Evolutionary conservation across 768 basidiomycete genomes (phyloP).

Genomic region (Mycena chlorophos): DNA sequence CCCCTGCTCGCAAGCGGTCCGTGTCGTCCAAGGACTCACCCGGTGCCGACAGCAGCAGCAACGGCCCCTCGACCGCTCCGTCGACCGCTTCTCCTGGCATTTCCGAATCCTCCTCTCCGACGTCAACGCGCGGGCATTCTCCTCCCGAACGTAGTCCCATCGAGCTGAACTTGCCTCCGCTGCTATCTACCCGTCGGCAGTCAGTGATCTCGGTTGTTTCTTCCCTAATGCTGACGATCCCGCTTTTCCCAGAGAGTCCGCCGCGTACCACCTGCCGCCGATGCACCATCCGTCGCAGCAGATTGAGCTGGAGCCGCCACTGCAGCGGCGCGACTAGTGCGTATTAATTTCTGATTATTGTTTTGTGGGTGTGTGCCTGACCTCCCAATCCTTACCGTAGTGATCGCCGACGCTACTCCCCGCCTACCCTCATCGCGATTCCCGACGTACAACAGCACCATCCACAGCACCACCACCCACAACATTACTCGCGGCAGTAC

Average conservation of each 20-base stretch:
- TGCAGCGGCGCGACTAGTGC: not conserved
- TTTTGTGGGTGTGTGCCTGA: not conserved
- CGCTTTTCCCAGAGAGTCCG: not conserved
- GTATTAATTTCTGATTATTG: not conserved
- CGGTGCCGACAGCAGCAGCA: slow-evolving; percentile 46
- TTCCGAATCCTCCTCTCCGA: slow-evolving; percentile 72
- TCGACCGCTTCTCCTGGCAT: slow-evolving; percentile 61
- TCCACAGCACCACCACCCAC: slow-evolving; percentile 14
- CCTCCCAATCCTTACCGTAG: slow-evolving; percentile 27
- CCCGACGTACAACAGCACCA: slow-evolving; percentile 59
- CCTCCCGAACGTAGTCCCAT: slow-evolving; percentile 56
- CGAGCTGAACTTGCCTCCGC: slow-evolving; percentile 39
- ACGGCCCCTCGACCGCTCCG: slow-evolving; percentile 61
- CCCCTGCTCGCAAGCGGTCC: slow-evolving; percentile 70
- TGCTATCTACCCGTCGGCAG: slow-evolving; percentile 43
- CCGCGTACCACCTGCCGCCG: slow-evolving; percentile 3
- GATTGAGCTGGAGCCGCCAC: not conserved
- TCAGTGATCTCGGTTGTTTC: slow-evolving; percentile 25
- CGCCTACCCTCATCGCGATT: slow-evolving; percentile 52
- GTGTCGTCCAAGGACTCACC: slow-evolving; percentile 55
- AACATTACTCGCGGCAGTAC: too few relatives aligned
- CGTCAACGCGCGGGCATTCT: slow-evolving; percentile 59
- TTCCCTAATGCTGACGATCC: not conserved
- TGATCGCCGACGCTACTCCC: slow-evolving; percentile 48
- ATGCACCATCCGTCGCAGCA: slow-evolving; percentile 9